Percentiles rank a stretch among this genome's conserved stretches.
These are phyloP conservation scores for Heracleum sosnowskyi DNA, from an alignment of 129 eudicot species.

Conservation along the genomic window DNA sequence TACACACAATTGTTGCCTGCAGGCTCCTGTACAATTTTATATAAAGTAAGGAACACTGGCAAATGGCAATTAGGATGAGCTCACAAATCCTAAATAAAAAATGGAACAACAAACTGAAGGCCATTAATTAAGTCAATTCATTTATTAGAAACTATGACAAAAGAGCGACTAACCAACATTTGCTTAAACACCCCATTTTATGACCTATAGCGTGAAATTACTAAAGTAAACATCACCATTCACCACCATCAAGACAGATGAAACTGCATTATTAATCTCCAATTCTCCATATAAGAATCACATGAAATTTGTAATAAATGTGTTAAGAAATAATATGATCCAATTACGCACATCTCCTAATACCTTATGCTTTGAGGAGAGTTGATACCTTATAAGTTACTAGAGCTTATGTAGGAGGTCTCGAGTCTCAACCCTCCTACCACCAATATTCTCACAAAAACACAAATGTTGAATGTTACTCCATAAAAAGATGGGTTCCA, in stretches of 20 bases:
- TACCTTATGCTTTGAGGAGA: neutral
- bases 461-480: neutral
- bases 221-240: neutral
- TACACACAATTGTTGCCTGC: constrained; percentile 97
- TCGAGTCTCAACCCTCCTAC: neutral
- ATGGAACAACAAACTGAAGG: neutral
- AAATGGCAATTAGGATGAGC: neutral
- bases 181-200: neutral
- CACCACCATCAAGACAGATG: neutral
- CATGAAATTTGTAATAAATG: too few species aligned
- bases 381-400: neutral
- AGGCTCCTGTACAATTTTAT: constrained; percentile 45
- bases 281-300: neutral
- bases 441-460: neutral
- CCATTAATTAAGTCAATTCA: neutral
- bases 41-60: neutral
- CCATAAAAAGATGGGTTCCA: neutral
- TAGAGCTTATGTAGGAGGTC: neutral
- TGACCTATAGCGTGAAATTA: neutral
- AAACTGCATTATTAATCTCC: too few species aligned
- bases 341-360: neutral
- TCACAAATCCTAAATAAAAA: neutral
- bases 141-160: neutral
- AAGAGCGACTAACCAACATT: neutral
- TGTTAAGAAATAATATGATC: neutral